Base-by-base conservation (phyloP, 352 stramenopile genomes). In the Phytophthora lateralis region DNA sequence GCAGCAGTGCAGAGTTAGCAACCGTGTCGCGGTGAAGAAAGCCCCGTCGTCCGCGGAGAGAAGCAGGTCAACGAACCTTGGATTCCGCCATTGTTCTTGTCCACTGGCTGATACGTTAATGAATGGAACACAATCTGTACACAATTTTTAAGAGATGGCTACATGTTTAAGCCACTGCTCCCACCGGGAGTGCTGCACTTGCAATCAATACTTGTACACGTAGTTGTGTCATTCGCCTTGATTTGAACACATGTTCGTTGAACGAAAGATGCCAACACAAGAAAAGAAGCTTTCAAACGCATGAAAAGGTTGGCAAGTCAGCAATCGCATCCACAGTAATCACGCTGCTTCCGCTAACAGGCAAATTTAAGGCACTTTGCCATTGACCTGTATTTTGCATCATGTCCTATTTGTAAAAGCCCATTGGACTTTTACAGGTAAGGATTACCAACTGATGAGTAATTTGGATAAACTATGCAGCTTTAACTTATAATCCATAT, bases 381-480 rank as follows among this genome's bases (percentile, higher is more conserved):
- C 69, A 90, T 87, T 70, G 41, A 88, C 76, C 78, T 77, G 74
- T 87, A 66, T 71, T 74, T 89, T 87, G 72, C 80, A 88, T 88
- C 78, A 90, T 86, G 75, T 85, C 78, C 77, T 88, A 83, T 88
- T 88, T 90, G 80, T 90, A 90, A 82, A 66, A 79, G 69, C 47
- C 63, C 32, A 68, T 62, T 55, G 70, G 62, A 68, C 69, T 80
- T 57, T 66, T 90, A 90, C 80, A 88, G 76, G 76, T 90, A 90
- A 88, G 78, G 80, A 88, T 90, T 90, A 89, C 79, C 76, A 89
- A 89, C 75, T 86, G 79, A 89, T 89, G 76, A 89, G 76, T 87
- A 60, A 0, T 63, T 82, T 78, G 63, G 21, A 24, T 3, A 3
- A 24, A 1, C 3, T 24, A 1, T 24, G 21, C 21, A 24, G 21